phyloP scores from a whole-genome alignment of 148 eudicot genomes.

The Dianthus caryophyllus region DNA sequence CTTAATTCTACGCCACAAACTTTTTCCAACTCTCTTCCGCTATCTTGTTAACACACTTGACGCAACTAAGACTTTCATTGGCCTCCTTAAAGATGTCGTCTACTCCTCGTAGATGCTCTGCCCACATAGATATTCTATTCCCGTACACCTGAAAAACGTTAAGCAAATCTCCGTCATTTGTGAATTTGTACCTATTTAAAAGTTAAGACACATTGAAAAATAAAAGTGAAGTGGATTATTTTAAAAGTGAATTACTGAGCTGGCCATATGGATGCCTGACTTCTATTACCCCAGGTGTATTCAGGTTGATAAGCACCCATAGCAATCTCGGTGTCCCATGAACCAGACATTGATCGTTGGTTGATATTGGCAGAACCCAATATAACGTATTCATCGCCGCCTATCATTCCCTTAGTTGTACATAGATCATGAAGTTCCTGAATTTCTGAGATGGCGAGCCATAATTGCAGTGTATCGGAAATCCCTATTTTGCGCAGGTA shows the following conservation, averaged over 20 bases:
- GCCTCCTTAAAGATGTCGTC: conserved; percentile 44
- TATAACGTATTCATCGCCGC: conserved; percentile 57
- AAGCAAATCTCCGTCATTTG: background rate
- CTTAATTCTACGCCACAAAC: conserved; percentile 30
- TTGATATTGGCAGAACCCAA: conserved; percentile 68
- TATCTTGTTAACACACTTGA: conserved; percentile 32
- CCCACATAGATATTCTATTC: conserved; percentile 69
- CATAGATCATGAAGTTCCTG: conserved; percentile 60
- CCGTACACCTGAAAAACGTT: conserved; percentile 44
- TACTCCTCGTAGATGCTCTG: conserved; percentile 50
- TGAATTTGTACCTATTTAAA: background rate
- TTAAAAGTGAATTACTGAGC: conserved; percentile 23
- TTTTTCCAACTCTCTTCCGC: conserved; percentile 53
- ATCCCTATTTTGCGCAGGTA: background rate
- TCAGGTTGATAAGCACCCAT: conserved; percentile 65
- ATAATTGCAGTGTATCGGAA: conserved; percentile 24
- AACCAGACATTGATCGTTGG: conserved; percentile 65
- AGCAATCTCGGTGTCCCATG: conserved; percentile 65
- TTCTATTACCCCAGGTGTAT: conserved; percentile 45
- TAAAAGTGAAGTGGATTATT: background rate
- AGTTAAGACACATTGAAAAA: too few relatives aligned
- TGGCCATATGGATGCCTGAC: conserved; percentile 51
- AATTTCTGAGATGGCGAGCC: conserved; percentile 39
- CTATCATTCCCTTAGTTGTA: conserved; percentile 74
- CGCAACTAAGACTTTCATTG: conserved; percentile 36